Conservation (phyloP, 768 basidiomycete species). For the Brasilioporus rufonigricans region DNA sequence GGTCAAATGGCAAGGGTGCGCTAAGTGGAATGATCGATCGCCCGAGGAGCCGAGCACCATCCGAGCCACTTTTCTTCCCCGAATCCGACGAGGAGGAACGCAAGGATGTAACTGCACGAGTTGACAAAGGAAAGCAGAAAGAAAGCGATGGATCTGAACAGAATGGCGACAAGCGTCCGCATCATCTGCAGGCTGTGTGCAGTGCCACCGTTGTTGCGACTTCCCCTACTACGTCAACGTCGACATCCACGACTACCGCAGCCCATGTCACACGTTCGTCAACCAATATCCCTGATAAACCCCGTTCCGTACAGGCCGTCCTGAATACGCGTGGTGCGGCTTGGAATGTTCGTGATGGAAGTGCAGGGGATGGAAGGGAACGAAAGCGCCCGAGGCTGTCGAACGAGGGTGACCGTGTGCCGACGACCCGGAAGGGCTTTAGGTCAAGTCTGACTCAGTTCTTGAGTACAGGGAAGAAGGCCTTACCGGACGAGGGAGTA, state of each 20-base stretch:
- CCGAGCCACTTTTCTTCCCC: slow-evolving; percentile 29
- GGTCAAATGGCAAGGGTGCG: neutral
- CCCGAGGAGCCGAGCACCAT: slow-evolving; percentile 10
- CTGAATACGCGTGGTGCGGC: slow-evolving; percentile 50
- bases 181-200: neutral
- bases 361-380: slow-evolving; percentile 21
- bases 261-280: neutral
- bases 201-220: neutral
- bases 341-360: slow-evolving; percentile 41
- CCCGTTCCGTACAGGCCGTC: slow-evolving; percentile 38
- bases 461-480: slow-evolving; percentile 45
- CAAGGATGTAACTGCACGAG: neutral
- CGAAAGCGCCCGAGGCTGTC: slow-evolving; percentile 38
- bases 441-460: slow-evolving; percentile 51
- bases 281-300: slow-evolving; percentile 10
- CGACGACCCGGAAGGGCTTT: slow-evolving; percentile 34
- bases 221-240: neutral
- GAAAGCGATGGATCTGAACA: neutral
- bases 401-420: slow-evolving; percentile 4
- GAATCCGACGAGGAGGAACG: slow-evolving; percentile 14
- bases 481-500: slow-evolving; percentile 15
- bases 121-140: slow-evolving; percentile 1
- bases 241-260: neutral
- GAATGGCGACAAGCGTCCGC: neutral
- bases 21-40: neutral